Evolutionary conservation across 805 yeast genomes (phyloP), one percentile per base, ranked within the genome.

Genomic region (Lachancea nothofagi): DNA sequence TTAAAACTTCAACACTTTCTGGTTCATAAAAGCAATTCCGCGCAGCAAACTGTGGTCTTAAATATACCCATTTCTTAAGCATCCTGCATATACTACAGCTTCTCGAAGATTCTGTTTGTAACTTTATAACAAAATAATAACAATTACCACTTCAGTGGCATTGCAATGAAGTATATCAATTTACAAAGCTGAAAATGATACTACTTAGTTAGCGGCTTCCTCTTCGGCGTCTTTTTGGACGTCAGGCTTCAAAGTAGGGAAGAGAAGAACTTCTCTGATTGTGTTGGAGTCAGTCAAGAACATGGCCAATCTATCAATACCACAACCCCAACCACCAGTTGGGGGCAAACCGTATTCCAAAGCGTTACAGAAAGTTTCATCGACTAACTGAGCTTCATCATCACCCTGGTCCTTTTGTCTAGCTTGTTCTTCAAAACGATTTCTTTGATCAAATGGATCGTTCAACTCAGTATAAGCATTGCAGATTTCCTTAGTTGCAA

Each of bases 281-380:
- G 96, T 85, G 74, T 88, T 84, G 43, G 96, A 85, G 69, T 93
- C 80, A 47, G 97, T 93, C 71, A 93, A 78, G 74, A 93, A 93
- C 98, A 90, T 90, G 61, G 96, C 88, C 61, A 90, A 65, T 75
- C 98, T 83, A 70, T 90, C 98, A 54, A 90, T 89, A 77, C 98
- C 98, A 71, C 95, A 83, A 56, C 98, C 98, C 97, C 97, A 90
- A 54, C 98, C 98, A 66, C 95, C 97, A 55, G 97, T 93, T 58
- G 98, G 98, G 45, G 98, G 98, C 59, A 90, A 77, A 69, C 97
- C 98, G 67, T 87, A 90, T 72, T 90, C 98, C 59, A 90, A 77
- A 52, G 98, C 97, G 57, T 89, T 85, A 74, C 95, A 83, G 89
- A 90, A 90, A 49, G 85, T 83, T 72, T 90, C 98, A 66, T 90